Percentiles rank a stretch among this genome's conserved stretches.
Evolutionary conservation across 2,329 filamentous ascomycete species (phyloP).

Genomic region (Ramichloridium luteum): DNA sequence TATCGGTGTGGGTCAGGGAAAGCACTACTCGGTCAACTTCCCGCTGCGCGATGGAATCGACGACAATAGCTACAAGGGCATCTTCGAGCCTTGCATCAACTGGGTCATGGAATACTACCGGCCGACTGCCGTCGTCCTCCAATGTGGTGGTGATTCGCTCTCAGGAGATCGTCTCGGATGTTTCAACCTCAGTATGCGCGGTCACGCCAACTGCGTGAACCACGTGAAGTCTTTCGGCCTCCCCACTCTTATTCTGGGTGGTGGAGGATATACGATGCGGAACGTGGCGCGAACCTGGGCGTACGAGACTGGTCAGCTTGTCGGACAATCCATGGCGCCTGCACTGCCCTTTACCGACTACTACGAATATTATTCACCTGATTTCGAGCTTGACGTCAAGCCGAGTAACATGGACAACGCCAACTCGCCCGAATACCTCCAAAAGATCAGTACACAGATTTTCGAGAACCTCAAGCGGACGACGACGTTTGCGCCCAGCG

Average conservation of each 20-base stretch:
- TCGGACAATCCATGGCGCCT: slow-evolving; percentile 67
- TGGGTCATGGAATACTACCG: slow-evolving; percentile 58
- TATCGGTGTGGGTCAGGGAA: slow-evolving; percentile 54
- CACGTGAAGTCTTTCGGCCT: slow-evolving; percentile 57
- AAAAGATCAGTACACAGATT: slow-evolving; percentile 54
- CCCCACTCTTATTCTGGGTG: slow-evolving; percentile 53
- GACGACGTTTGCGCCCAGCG: slow-evolving; percentile 47
- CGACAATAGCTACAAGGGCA: slow-evolving; percentile 53
- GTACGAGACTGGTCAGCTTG: slow-evolving; percentile 63
- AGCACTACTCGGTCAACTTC: slow-evolving; percentile 58
- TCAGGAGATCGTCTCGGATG: slow-evolving; percentile 56
- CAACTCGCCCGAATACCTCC: slow-evolving; percentile 55
- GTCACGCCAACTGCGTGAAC: slow-evolving; percentile 57
- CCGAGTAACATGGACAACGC: slow-evolving; percentile 63
- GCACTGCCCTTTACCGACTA: slow-evolving; percentile 95
- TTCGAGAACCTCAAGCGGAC: slow-evolving; percentile 55
- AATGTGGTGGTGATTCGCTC: slow-evolving; percentile 56
- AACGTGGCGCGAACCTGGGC: slow-evolving; percentile 52
- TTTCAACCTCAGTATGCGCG: slow-evolving; percentile 59
- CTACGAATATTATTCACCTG: slow-evolving; percentile 65
- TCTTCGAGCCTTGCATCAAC: slow-evolving; percentile 56
- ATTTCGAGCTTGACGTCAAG: slow-evolving; percentile 57
- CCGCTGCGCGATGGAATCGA: slow-evolving; percentile 58
- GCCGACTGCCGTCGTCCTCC: slow-evolving; percentile 55
- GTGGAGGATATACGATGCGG: slow-evolving; percentile 59